Base-by-base conservation (phyloP, 257 asterid species). In the Jacaranda copaia region DNA sequence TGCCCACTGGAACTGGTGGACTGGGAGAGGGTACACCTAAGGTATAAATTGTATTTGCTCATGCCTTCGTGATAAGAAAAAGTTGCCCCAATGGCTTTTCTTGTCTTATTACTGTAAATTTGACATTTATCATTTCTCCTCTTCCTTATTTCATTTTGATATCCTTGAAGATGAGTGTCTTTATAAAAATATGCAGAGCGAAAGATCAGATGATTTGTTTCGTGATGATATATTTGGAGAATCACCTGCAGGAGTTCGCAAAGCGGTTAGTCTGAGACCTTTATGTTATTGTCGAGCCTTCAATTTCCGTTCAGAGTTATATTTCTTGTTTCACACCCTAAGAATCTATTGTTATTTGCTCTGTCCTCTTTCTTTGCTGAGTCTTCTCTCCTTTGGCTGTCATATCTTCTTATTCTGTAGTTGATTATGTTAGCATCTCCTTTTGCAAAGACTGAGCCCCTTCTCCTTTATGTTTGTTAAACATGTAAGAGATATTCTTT, bases 151-250 rank as follows among this genome's bases (percentile, higher is more conserved):
- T 4, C 76, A 38, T 85, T 57, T 59, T 64, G 45, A 79, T 55
- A 42, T 68, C 5, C 40, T 70, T 59, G 61, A 60, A 20, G 62
- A 61, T 73, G 75, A 73, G 60, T 40, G 73, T 68, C 38, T 76
- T 77, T 20, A 11, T 78, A 32, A 18, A 64, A 70, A 39, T 35
- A 18, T 88, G 88, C 97, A 94, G 99, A 92, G 98, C 67, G 97
- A 94, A 85, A 85, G 91, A 82, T 84, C 91, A 0, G 72, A 79
- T 70, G 98, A 92, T 82, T 89, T 94, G 93, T 94, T 94, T 76
- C 78, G 89, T 79, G 99, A 92, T 84, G 98, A 94, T 88, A 94
- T 94, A 68, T 94, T 94, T 89, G 99, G 98, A 77, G 99, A 94
- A 70, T 94, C 99, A 0, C 98, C 97, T 79, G 89, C 98, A 19